Base-by-base conservation (phyloP, 2,329 filamentous ascomycete species). In the Aspergillus phoenicis region DNA sequence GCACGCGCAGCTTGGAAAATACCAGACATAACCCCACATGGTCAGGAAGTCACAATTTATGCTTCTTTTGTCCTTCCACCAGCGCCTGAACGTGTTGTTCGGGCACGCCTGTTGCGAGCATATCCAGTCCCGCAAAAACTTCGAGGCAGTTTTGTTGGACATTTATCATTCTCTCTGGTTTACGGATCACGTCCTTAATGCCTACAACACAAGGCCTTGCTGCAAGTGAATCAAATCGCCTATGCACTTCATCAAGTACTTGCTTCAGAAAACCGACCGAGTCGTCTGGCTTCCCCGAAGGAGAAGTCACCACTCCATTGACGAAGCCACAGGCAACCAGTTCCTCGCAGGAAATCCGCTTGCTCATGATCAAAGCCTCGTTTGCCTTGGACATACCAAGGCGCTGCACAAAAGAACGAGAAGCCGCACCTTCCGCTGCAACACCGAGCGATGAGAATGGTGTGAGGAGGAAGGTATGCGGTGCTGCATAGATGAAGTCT, bases 311-410 rank as follows among this genome's bases (percentile, higher is more conserved):
- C 15, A 97, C 83, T 76, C 89, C 90, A 70, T 97, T 98, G 47
- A 96, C 91, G 71, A 92, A 98, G 0, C 94, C 93, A 2, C 85
- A 84, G 10, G 83, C 80, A 64, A 93, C 82, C 26, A 98, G 82
- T 72, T 96, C 92, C 22, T 89, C 85, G 30, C 86, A 85, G 0
- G 82, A 75, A 68, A 98, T 91, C 48, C 88, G 84, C 76, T 90
- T 91, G 70, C 90, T 93, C 89, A 96, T 95, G 67, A 99, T 88
- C 11, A 98, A 84, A 10, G 94, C 94, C 82, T 98, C 95, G 72
- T 96, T 96, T 8, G 93, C 93, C 73, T 91, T 91, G 60, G 85
- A 81, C 54, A 92, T 84, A 1, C 95, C 95, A 22, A 98, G 82
- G 0, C 94, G 83, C 70, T 89, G 85, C 11, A 95, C 91, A 60